Evolutionary conservation across 495 filamentous ascomycete genomes (phyloP), one percentile per base, ranked within the genome.

Genomic region (Penicillium pancosmium): DNA sequence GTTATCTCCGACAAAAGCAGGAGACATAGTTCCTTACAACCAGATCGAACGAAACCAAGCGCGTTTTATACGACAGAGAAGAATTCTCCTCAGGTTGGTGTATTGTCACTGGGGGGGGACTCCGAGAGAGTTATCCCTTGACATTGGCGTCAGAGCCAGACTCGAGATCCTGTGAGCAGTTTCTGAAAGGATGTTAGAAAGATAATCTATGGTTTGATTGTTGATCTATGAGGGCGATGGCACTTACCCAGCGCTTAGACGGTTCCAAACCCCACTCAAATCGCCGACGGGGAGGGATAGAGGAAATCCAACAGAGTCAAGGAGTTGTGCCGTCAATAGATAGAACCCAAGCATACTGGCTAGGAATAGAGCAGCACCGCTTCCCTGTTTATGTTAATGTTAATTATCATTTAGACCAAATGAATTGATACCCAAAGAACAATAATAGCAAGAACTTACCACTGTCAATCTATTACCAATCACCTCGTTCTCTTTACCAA

Each of bases 271-370:
- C 8, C 40, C 40, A 48, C 53, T 61, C 21, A 61, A 34, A 51
- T 61, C 59, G 11, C 59, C 59, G 54, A 61, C 23, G 9, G 59
- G 59, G 19, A 61, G 41, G 2, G 48, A 52, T 8, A 61, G n/a
- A 21, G 59, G 59, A 11, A 61, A 56, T 8, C 59, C 59, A 38
- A 61, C 59, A 5, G 53, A 61, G 40, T 57, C 54, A 16, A 62
- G 50, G n/a, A 61, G 33, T 13, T 55, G 50, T 11, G 53, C 58
- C 19, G 59, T 52, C 40, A 59, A 34, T 3, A 57, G 13, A 6
- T 57, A 64, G n/a, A 41, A 59, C 4, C 61, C 57, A 15, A 59
- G 25, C 57, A 56, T 54, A 18, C 40, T 48, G 12, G 59, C 59
- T 36, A 52, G 47, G 13, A 61, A 61, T 40, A 61, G 15, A 13